These are phyloP conservation scores for Pythium myriotylum DNA, from an alignment of 352 stramenopile species.

Conservation along the genomic window DNA sequence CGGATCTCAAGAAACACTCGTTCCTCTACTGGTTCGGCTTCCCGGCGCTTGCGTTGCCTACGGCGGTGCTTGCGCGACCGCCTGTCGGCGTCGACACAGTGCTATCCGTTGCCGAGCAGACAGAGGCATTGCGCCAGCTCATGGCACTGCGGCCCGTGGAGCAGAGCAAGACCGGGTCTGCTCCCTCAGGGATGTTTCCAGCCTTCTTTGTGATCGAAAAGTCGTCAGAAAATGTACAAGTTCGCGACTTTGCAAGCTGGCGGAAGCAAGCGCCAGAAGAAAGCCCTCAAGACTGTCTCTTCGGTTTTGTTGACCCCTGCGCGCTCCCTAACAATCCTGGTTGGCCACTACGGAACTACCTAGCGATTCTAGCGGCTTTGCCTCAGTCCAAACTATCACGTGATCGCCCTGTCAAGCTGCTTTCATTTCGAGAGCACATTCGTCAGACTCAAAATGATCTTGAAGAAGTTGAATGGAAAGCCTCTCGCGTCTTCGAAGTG, in stretches of 20 bases:
- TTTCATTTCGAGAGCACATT: slow-evolving; percentile 78
- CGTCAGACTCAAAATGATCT: slow-evolving; percentile 38
- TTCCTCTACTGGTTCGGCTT: slow-evolving; percentile 96
- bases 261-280: neutral
- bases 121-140: slow-evolving; percentile 39
- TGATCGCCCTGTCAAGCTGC: slow-evolving; percentile 40
- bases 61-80: slow-evolving; percentile 37
- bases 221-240: slow-evolving; percentile 11
- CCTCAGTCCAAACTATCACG: slow-evolving; percentile 36
- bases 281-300: slow-evolving; percentile 43
- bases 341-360: slow-evolving; percentile 90
- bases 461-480: slow-evolving; percentile 43
- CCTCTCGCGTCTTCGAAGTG: slow-evolving; percentile 65
- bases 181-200: slow-evolving; percentile 35
- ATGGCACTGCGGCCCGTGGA: slow-evolving; percentile 38
- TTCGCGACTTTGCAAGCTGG: slow-evolving; percentile 23
- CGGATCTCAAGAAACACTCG: slow-evolving; percentile 92
- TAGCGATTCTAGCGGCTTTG: slow-evolving; percentile 58
- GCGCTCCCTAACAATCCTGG: slow-evolving; percentile 72
- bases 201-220: slow-evolving; percentile 77
- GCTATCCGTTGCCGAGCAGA: slow-evolving; percentile 45
- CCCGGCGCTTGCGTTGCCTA: slow-evolving; percentile 63
- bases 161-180: slow-evolving; percentile 8
- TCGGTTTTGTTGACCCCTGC: slow-evolving; percentile 90
- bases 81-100: slow-evolving; percentile 33